These are phyloP conservation scores for Suhomyces terraborum DNA, from an alignment of 1,139 yeast genomes.

Conservation along the genomic window DNA sequence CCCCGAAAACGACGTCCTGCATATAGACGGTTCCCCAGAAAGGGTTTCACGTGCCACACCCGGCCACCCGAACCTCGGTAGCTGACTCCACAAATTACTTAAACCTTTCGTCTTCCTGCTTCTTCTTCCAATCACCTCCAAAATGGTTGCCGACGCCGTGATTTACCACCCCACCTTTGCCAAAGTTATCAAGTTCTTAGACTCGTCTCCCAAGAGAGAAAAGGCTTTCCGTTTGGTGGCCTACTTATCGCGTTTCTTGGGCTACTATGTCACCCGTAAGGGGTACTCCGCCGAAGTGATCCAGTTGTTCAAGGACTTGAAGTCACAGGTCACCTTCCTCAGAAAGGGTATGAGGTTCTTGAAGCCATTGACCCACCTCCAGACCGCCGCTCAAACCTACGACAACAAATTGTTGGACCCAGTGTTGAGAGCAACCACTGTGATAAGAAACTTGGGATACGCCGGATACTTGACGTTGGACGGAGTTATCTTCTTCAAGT, in stretches of 20 bases:
- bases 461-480: constrained; percentile 78
- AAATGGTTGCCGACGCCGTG: constrained; percentile 67
- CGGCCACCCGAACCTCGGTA: constrained; percentile 10
- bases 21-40: constrained; percentile 1
- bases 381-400: constrained; percentile 65
- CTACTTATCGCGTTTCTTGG: constrained; percentile 73
- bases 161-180: constrained; percentile 75
- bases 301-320: constrained; percentile 52
- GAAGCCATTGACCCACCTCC: constrained; percentile 77
- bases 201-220: constrained; percentile 68
- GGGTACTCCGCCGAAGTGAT: constrained; percentile 58
- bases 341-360: constrained; percentile 85
- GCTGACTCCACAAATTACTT: constrained; percentile 6
- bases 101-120: background rate
- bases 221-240: constrained; percentile 80
- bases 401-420: constrained; percentile 76
- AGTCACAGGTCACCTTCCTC: constrained; percentile 62
- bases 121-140: background rate
- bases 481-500: constrained; percentile 68
- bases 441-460: constrained; percentile 70
- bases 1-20: background rate
- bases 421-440: constrained; percentile 56
- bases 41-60: constrained; percentile 9
- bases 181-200: constrained; percentile 65
- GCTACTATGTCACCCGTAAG: constrained; percentile 61